These are phyloP conservation scores for Talaromyces sp. DNA, from an alignment of 2,329 filamentous ascomycete genomes.

Conservation along the genomic window DNA sequence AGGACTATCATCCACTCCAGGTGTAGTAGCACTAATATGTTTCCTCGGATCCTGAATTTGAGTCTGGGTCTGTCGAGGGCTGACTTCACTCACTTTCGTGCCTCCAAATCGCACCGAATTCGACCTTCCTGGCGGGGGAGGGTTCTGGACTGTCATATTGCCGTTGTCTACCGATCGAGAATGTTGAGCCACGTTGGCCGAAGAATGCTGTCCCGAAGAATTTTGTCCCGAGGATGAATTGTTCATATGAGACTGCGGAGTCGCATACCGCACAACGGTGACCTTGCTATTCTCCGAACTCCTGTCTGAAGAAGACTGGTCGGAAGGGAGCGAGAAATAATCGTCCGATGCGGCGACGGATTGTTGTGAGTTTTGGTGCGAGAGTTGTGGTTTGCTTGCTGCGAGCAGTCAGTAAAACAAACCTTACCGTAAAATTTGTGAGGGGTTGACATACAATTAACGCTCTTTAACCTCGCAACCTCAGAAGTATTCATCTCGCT, in stretches of 20 bases:
- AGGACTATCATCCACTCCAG: constrained; percentile 77
- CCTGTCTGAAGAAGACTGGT: constrained; percentile 28
- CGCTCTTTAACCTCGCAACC: constrained; percentile 34
- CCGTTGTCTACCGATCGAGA: neutral
- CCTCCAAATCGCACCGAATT: constrained; percentile 31
- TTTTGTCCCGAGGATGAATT: constrained; percentile 31
- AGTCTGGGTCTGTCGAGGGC: constrained; percentile 23
- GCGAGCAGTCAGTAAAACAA: constrained; percentile 16
- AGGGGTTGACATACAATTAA: constrained; percentile 36
- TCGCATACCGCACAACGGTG: constrained; percentile 43
- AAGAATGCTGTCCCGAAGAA: constrained; percentile 26
- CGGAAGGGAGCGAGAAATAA: constrained; percentile 47
- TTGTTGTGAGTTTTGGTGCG: constrained; percentile 43
- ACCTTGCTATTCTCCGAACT: constrained; percentile 36
- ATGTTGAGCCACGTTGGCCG: constrained; percentile 24
- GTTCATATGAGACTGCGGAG: constrained; percentile 38
- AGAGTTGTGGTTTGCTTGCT: constrained; percentile 46
- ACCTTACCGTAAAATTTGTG: constrained; percentile 15
- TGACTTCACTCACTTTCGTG: constrained; percentile 24
- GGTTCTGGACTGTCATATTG: neutral
- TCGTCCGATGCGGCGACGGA: constrained; percentile 50
- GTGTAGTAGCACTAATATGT: constrained; percentile 55
- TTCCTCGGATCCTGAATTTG: constrained; percentile 18
- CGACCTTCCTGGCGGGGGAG: constrained; percentile 18
- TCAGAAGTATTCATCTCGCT: constrained; percentile 28